Conservation (phyloP, 2,329 filamentous ascomycete species). For the Colletotrichum agaves region DNA sequence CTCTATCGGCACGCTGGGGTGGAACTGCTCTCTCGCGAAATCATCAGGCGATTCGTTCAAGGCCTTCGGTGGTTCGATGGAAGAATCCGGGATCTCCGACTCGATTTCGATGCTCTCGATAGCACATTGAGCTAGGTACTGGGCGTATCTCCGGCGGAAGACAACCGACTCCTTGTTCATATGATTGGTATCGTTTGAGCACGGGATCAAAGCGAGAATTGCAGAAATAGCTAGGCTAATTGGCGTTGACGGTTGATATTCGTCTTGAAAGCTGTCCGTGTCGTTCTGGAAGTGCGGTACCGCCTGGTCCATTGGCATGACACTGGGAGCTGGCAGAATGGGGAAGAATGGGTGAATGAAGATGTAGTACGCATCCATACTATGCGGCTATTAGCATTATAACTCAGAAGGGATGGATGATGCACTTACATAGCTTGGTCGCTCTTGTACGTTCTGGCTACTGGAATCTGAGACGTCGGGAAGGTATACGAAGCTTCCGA, state of each 20-base stretch:
- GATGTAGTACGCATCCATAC: slow-evolving; percentile 61
- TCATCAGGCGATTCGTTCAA: slow-evolving; percentile 50
- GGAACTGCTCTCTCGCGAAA: slow-evolving; percentile 52
- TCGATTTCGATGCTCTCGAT: slow-evolving; percentile 61
- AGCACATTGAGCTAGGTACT: slow-evolving; percentile 59
- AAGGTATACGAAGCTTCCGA: slow-evolving; percentile 35
- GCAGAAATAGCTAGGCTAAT: slow-evolving; percentile 59
- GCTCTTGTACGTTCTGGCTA: slow-evolving; percentile 55
- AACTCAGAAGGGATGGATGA: neutral
- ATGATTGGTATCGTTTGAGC: slow-evolving; percentile 51
- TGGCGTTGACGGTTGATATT: slow-evolving; percentile 54
- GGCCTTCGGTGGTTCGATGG: slow-evolving; percentile 55
- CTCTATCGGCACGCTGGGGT: slow-evolving; percentile 55
- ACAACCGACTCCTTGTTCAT: slow-evolving; percentile 51
- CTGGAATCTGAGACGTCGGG: slow-evolving; percentile 41
- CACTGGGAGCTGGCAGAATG: slow-evolving; percentile 57
- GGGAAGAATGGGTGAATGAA: slow-evolving; percentile 63
- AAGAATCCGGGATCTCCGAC: slow-evolving; percentile 58
- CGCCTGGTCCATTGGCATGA: slow-evolving; percentile 47
- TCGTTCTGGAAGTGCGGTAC: slow-evolving; percentile 49
- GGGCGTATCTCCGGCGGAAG: slow-evolving; percentile 58
- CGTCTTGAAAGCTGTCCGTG: slow-evolving; percentile 46
- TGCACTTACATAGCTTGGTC: slow-evolving; percentile 53
- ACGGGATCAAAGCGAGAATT: slow-evolving; percentile 59
- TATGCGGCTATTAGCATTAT: slow-evolving; percentile 15